These are phyloP conservation scores for Metschnikowia continentalis DNA, from an alignment of 805 yeast genomes.

Conservation along the genomic window DNA sequence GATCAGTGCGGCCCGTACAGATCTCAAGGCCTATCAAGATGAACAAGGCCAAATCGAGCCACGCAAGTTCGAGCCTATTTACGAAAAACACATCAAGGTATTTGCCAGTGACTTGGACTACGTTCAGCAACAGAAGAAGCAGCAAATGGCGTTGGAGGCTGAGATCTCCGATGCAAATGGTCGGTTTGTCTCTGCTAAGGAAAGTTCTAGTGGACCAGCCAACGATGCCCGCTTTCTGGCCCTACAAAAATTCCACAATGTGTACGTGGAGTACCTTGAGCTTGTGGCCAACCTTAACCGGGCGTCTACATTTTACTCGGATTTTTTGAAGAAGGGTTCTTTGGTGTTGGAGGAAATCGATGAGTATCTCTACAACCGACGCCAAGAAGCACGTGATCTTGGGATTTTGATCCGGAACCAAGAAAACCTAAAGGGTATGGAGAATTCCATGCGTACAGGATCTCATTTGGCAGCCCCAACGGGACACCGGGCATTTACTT, in stretches of 20 bases:
- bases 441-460: slow-evolving; percentile 8
- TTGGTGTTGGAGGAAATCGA: slow-evolving; percentile 47
- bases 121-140: slow-evolving; percentile 35
- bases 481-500: slow-evolving; percentile 8
- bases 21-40: slow-evolving; percentile 13
- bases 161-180: slow-evolving; percentile 15
- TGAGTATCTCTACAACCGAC: slow-evolving; percentile 46
- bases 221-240: slow-evolving; percentile 43
- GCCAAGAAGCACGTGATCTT: slow-evolving; percentile 50
- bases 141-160: slow-evolving; percentile 22
- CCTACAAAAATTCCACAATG: slow-evolving; percentile 49
- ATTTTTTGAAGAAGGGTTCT: slow-evolving; percentile 47
- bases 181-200: slow-evolving; percentile 10
- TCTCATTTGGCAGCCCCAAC: slow-evolving; percentile 11
- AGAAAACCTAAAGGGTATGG: slow-evolving; percentile 14
- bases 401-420: slow-evolving; percentile 26
- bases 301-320: slow-evolving; percentile 68
- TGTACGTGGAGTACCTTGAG: slow-evolving; percentile 50
- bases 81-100: slow-evolving; percentile 39
- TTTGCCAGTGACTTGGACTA: slow-evolving; percentile 49
- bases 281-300: slow-evolving; percentile 57
- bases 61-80: slow-evolving; percentile 33
- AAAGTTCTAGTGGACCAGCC: slow-evolving; percentile 14
- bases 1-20: slow-evolving; percentile 41
- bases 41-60: slow-evolving; percentile 21